A percentile compares a stretch with the other conserved stretches of the same genome.
Conservation (phyloP, 805 yeast genomes). For the Yarrowia alimentaria region DNA sequence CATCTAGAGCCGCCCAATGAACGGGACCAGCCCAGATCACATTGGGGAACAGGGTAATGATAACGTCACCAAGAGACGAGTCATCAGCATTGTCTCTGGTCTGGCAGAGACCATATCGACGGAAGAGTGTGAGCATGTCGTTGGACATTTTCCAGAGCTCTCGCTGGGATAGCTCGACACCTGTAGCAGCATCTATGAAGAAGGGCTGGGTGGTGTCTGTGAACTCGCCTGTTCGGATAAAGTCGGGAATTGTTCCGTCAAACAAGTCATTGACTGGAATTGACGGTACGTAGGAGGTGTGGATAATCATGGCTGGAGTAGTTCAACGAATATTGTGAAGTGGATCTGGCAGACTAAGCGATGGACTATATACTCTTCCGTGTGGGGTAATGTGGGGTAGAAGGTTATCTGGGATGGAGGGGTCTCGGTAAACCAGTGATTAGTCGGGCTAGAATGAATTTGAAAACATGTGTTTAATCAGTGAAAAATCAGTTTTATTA, state of each 20-base stretch:
- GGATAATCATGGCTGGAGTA: constrained; percentile 4
- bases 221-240: background rate
- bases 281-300: background rate
- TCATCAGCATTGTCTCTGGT: background rate
- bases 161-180: background rate
- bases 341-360: too few relatives aligned
- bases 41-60: constrained; percentile 14
- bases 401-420: too few relatives aligned
- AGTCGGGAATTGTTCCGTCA: constrained; percentile 12
- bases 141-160: constrained; percentile 15
- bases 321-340: too few relatives aligned
- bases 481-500: too few relatives aligned
- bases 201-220: constrained; percentile 1
- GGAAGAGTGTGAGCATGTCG: constrained; percentile 1
- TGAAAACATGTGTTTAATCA: too few relatives aligned
- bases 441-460: too few relatives aligned
- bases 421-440: too few relatives aligned
- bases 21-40: constrained; percentile 1
- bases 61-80: background rate
- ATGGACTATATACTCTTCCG: too few relatives aligned
- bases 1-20: constrained; percentile 15
- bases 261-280: background rate
- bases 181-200: constrained; percentile 4
- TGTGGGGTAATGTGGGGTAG: too few relatives aligned
- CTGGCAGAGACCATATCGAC: background rate